These are phyloP conservation scores for Diaporthe destruens DNA, from an alignment of 2,329 filamentous ascomycete species.

Conservation along the genomic window DNA sequence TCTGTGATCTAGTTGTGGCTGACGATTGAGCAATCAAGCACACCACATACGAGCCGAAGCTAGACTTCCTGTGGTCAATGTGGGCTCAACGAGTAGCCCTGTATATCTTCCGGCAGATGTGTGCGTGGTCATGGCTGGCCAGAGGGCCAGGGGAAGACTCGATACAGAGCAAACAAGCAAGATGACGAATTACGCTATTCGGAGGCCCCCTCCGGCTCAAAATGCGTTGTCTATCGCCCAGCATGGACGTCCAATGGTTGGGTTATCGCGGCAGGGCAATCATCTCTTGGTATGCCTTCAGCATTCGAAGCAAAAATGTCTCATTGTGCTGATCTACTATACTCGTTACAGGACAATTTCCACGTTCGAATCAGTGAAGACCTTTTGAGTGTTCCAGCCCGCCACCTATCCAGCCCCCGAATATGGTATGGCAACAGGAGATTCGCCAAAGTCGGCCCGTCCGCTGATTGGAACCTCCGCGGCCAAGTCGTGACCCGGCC, in stretches of 20 bases:
- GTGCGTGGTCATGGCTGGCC: constrained; percentile 67
- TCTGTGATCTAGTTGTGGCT: neutral
- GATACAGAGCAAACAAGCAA: constrained; percentile 62
- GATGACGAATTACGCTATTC: constrained; percentile 73
- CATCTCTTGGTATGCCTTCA: constrained; percentile 51
- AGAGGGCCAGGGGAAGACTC: constrained; percentile 61
- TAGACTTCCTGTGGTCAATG: constrained; percentile 67
- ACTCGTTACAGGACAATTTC: constrained; percentile 56
- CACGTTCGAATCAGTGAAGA: constrained; percentile 61
- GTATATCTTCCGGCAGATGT: constrained; percentile 70
- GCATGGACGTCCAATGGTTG: constrained; percentile 61
- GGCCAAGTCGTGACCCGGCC: neutral
- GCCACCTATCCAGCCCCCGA: constrained; percentile 66
- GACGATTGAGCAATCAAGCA: constrained; percentile 43
- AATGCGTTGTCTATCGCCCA: constrained; percentile 69
- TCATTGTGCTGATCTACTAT: constrained; percentile 15
- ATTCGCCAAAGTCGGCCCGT: constrained; percentile 48
- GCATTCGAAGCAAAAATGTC: neutral
- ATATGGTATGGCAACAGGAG: constrained; percentile 62
- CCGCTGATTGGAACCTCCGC: constrained; percentile 68
- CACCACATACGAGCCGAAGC: constrained; percentile 54
- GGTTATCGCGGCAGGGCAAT: constrained; percentile 55
- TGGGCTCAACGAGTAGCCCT: constrained; percentile 64
- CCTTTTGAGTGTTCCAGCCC: constrained; percentile 72
- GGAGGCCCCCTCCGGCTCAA: constrained; percentile 63